These are phyloP conservation scores for Mycena filopes DNA, from an alignment of 768 basidiomycete genomes.

Conservation along the genomic window DNA sequence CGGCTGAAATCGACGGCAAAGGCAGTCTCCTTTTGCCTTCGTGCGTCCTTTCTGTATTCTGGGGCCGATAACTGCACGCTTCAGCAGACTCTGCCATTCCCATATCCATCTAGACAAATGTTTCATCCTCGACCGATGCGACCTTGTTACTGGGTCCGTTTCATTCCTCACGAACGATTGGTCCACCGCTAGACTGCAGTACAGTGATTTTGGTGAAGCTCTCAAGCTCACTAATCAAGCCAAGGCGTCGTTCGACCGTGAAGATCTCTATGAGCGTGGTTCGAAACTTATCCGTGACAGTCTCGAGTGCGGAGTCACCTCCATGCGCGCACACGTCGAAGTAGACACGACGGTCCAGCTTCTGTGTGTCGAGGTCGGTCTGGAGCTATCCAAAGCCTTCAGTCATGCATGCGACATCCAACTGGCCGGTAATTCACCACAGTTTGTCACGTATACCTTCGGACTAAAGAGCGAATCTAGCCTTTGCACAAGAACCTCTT, in stretches of 20 bases:
- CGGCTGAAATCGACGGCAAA: conserved; percentile 34
- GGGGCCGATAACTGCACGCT: background rate
- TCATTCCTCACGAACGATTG: background rate
- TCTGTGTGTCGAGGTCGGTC: conserved; percentile 63
- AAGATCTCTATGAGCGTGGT: conserved; percentile 64
- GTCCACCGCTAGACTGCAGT: conserved; percentile 9
- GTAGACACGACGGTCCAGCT: conserved; percentile 65
- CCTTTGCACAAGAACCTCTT: conserved; percentile 71
- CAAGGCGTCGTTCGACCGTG: conserved; percentile 58
- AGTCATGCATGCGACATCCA: conserved; percentile 62
- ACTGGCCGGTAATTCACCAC: conserved; percentile 60
- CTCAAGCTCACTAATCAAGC: conserved; percentile 60
- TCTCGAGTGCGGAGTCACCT: conserved; percentile 69
- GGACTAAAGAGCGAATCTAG: no score
- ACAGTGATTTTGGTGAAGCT: conserved; percentile 67
- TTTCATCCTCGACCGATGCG: conserved; percentile 68
- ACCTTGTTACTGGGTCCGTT: conserved; percentile 62
- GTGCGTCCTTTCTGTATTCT: conserved; percentile 31
- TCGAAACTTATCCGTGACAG: conserved; percentile 65
- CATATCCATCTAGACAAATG: conserved; percentile 79
- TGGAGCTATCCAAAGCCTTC: conserved; percentile 59
- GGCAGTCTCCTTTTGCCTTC: conserved; percentile 46
- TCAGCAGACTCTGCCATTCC: conserved; percentile 62
- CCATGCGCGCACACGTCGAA: conserved; percentile 77
- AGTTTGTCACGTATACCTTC: no score